phyloP scores from a whole-genome alignment of 2,329 filamentous ascomycete genomes.

The Colletotrichum theobromicola region DNA sequence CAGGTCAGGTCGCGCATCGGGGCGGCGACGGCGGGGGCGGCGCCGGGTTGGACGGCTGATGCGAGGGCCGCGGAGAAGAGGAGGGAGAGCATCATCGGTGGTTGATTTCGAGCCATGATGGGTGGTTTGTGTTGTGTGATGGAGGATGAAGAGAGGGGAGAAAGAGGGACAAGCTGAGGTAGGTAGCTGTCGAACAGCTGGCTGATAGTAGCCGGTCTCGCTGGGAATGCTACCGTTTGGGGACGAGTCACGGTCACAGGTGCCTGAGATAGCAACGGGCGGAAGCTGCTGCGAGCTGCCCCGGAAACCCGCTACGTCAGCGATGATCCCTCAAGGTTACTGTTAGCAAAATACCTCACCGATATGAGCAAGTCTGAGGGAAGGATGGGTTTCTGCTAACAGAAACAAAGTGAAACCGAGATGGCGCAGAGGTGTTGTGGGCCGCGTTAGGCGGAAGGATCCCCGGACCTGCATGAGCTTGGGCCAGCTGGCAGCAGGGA shows the following conservation, averaged over 20 bases:
- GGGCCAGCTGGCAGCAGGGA: background rate
- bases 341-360: background rate
- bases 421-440: constrained; percentile 4
- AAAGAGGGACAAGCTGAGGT: background rate
- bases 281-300: background rate
- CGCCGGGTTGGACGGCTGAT: constrained; percentile 74
- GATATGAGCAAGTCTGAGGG: accelerated
- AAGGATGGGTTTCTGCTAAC: background rate
- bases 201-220: background rate
- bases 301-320: constrained; percentile 17
- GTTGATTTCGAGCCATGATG: background rate
- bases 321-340: constrained; percentile 6
- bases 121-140: background rate
- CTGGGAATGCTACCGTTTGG: constrained; percentile 1
- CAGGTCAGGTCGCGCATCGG: constrained; percentile 85
- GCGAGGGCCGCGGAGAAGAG: constrained; percentile 3
- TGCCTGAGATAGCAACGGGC: constrained; percentile 7
- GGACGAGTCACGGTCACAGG: constrained; percentile 15
- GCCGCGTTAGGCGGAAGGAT: constrained; percentile 1
- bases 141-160: background rate
- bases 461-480: constrained; percentile 14
- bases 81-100: background rate
- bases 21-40: constrained; percentile 77
- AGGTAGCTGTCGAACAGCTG: background rate
- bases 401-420: background rate